Base-by-base conservation (phyloP, 495 filamentous ascomycete species). In the Pyrenula aspistea region DNA sequence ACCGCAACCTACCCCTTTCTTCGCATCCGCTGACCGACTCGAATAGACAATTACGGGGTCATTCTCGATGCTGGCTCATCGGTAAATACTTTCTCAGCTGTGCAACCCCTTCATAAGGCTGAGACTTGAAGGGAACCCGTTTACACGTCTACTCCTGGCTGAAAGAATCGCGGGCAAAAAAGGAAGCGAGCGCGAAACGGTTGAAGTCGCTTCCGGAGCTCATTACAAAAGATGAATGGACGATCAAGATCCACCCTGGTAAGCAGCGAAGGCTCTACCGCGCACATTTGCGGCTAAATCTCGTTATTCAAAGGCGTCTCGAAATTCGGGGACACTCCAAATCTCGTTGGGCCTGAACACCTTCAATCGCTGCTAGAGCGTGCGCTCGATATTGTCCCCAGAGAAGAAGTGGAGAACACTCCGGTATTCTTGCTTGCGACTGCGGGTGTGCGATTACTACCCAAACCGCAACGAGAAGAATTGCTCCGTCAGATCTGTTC, bases 341-440 rank as follows among this genome's bases (percentile, higher is more conserved):
- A 83, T 59, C 76, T 79, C 36, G 84, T 98, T 52, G 93, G 94
- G 2, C 77, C 80, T 1, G 85, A 91, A 10, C 88, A 98, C 66
- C 75, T 98, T 3, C 77, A 87, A 42, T 67, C 80, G 31, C 76
- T 98, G 10, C 74, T 97, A 51, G 77, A 86, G n/a, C 90, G 92
- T 70, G 93, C 94, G 21, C 79, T 87, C 55, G 74, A 84, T n/a
- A 71, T 84, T 24, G 84, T 98, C n/a, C 93, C 93, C 22, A 69
- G 74, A 20, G 78, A 89, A 53, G 86, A 88, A 61, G 78, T 90
- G 47, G 76, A 82, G 54, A 82, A 93, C 54, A 97, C 93, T 0
- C 94, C 93, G 1, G 81, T 99, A 22, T 99, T 96, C 63, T 73
- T 99, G 25, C 87, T 97, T 60, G 93, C 93, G 25, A 99, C 93